Evolutionary conservation across 176 grass and related monocot genomes (phyloP).

Genomic region (Triticum turgidum): DNA sequence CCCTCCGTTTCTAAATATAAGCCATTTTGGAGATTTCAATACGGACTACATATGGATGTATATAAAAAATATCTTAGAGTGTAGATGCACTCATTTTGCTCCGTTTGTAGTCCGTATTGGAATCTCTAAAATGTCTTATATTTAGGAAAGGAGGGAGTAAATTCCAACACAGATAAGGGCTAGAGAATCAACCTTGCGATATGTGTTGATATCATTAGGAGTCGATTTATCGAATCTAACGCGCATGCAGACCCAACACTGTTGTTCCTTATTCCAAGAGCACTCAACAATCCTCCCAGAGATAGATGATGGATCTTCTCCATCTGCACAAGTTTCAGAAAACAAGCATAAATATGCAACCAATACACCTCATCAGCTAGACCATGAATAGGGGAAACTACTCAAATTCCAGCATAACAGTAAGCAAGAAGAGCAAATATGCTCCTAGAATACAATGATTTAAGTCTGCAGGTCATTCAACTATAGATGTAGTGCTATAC

Average conservation of each 20-base stretch:
- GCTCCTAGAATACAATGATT: neutral
- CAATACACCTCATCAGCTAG: neutral
- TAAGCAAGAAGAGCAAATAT: neutral
- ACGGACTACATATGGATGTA: too few species aligned
- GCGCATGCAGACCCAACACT: conserved; percentile 76
- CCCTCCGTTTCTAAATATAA: too few species aligned
- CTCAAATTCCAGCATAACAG: neutral
- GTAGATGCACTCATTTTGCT: too few species aligned
- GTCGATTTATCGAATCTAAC: conserved; percentile 73
- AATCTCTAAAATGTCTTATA: too few species aligned
- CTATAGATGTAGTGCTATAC: neutral
- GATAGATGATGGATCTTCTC: conserved; percentile 47
- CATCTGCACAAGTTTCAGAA: conserved; percentile 37
- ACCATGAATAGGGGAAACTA: neutral
- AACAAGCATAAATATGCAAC: conserved; percentile 5
- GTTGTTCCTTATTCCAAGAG: conserved; percentile 64
- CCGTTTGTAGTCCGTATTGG: too few species aligned
- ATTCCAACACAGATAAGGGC: neutral
- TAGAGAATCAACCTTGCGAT: conserved; percentile 60
- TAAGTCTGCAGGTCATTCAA: neutral
- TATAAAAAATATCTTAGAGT: too few species aligned
- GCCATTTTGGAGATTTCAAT: too few species aligned
- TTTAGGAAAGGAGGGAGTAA: neutral
- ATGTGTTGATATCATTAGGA: conserved; percentile 96
- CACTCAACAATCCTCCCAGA: conserved; percentile 86